Percentiles rank a stretch among this genome's conserved stretches.
Conservation (phyloP, 495 filamentous ascomycete genomes). For the Sordaria brevicollis region DNA sequence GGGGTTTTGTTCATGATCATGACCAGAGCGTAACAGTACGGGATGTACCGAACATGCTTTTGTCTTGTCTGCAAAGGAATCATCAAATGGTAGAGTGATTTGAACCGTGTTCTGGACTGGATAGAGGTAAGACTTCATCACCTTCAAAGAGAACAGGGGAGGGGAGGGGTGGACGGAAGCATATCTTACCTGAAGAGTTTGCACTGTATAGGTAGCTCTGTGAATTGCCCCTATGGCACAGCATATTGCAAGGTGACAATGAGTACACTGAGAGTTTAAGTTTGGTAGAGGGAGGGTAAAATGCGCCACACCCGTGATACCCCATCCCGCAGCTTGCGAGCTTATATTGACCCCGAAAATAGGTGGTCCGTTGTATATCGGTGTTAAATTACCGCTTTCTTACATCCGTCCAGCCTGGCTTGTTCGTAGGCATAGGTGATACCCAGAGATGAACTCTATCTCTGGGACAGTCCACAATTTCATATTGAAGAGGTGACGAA, state of each 20-base stretch:
- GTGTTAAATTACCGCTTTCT: background rate
- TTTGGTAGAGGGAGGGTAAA: background rate
- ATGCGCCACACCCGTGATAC: background rate
- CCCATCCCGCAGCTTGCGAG: background rate
- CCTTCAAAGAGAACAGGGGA: background rate
- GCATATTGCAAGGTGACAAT: background rate
- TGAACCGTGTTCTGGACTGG: background rate
- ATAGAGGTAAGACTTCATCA: background rate
- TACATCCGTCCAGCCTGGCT: too few relatives aligned
- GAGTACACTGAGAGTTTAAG: background rate
- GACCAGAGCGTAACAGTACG: background rate
- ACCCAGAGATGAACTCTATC: too few relatives aligned
- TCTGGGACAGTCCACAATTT: too few relatives aligned
- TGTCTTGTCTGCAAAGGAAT: background rate
- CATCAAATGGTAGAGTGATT: background rate
- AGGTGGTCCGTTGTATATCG: background rate
- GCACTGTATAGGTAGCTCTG: background rate
- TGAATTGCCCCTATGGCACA: background rate
- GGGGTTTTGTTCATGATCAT: background rate
- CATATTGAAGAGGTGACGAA: too few relatives aligned
- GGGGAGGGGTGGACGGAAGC: background rate
- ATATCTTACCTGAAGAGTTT: background rate
- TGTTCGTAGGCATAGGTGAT: too few relatives aligned
- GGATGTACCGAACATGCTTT: background rate
- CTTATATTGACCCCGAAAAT: background rate